Evolutionary conservation across 352 stramenopile genomes (phyloP).

Genomic region (Globisporangium cylindrosporum): DNA sequence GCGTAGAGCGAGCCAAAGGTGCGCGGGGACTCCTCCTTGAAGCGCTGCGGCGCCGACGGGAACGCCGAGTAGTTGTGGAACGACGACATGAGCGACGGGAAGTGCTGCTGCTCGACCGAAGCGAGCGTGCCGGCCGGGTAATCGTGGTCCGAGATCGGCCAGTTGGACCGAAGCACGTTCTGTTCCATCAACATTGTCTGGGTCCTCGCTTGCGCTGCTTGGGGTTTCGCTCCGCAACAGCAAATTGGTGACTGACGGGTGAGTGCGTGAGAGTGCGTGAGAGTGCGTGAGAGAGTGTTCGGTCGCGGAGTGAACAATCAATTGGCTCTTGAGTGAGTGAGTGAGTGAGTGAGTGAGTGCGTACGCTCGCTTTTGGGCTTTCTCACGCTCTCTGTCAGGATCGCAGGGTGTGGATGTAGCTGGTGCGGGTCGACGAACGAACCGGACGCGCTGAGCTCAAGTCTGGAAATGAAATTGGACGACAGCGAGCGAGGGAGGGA

Average conservation of each 20-base stretch:
- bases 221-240: neutral
- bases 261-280: neutral
- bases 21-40: constrained; percentile 19
- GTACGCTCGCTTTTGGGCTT: neutral
- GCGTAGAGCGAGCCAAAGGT: constrained; percentile 20
- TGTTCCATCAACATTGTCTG: constrained; percentile 21
- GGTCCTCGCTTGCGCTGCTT: neutral
- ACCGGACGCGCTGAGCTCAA: neutral
- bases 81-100: constrained; percentile 17
- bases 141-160: constrained; percentile 17
- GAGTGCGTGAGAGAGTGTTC: neutral
- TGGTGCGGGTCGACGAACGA: constrained; percentile 8
- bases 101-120: constrained; percentile 22
- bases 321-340: neutral
- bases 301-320: neutral
- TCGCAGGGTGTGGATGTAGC: neutral
- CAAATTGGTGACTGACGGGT: constrained; percentile 11
- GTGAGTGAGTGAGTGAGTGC: neutral
- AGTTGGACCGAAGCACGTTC: constrained; percentile 20
- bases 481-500: neutral
- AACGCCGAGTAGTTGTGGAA: constrained; percentile 19
- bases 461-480: constrained; percentile 12
- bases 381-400: neutral
- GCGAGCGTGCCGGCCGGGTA: constrained; percentile 13
- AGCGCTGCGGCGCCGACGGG: constrained; percentile 12